Evolutionary conservation across 1,139 yeast species (phyloP), one percentile per base, ranked within the genome.

Genomic region (Yamadazyma atlantica): DNA sequence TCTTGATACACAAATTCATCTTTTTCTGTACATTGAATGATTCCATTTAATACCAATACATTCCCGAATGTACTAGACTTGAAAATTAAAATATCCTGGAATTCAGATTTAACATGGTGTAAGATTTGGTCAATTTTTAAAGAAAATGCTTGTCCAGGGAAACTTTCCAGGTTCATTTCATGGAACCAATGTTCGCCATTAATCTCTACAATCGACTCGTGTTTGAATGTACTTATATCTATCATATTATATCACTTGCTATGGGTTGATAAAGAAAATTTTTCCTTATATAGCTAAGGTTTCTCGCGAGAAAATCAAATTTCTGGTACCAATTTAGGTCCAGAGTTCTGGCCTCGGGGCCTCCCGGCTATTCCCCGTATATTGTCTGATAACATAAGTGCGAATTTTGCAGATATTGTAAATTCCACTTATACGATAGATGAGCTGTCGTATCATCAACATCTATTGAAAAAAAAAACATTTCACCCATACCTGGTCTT

Each of bases 1-100:
- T 87, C 96, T 62, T 87, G 96, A 66, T 87, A 85, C 25, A 95
- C 86, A 63, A 83, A 86, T 63, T 87, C 96, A 55, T 87, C 96
- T 48, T 88, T 77, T 61, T 87, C 96, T 2, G 95, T 84, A 46
- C 86, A 89, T 66, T 87, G 96, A 45, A 87, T 79, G 33, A 84
- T 89, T 10, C 95, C 95, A 55, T 87, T 95, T 35, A 87, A 72
- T 2, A 87, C 95, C 35, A 87, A 73, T 11, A 87, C 95, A 53
- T 86, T 87, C 35, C 96, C 96, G 56, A 83, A 87, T 44, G 78
- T 75, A 30, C 82, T 69, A 36, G 88, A 79, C 57, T 83, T 76
- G 61, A 87, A 88, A 12, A 87, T 82, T 28, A 88, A 69, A 28
- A 85, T 70, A 49, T 70, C 76, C 46, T 70, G 76, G 49, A 44